A percentile compares a stretch with the other conserved stretches of the same genome.
Conservation (phyloP, 75 land plant species). For the Sequoia sempervirens region DNA sequence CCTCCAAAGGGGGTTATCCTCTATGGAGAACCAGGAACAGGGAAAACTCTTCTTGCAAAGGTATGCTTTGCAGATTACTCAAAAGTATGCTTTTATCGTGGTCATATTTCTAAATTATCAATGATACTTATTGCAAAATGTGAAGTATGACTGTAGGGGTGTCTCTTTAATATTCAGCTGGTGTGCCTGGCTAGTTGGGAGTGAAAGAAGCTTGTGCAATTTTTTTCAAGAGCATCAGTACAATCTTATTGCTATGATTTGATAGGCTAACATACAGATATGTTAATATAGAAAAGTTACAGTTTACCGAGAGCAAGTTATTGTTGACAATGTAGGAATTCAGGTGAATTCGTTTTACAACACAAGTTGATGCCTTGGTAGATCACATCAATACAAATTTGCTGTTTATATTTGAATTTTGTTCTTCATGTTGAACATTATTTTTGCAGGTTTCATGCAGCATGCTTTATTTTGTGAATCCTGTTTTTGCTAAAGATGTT, state of each 20-base stretch:
- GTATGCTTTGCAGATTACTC: conserved; percentile 15
- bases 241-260: background rate
- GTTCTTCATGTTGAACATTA: background rate
- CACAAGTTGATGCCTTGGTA: background rate
- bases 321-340: background rate
- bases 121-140: background rate
- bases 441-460: background rate
- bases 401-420: background rate
- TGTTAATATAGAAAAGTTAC: background rate
- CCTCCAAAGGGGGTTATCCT: conserved; percentile 90
- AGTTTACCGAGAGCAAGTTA: background rate
- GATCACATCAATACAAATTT: background rate
- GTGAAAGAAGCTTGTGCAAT: background rate
- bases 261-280: background rate
- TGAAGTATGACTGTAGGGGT: background rate
- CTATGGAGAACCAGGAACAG: conserved; percentile 90
- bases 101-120: background rate
- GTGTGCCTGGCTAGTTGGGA: background rate
- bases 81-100: background rate
- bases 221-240: background rate
- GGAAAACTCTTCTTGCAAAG: conserved; percentile 86
- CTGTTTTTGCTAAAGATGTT: background rate
- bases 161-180: background rate
- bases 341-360: background rate
- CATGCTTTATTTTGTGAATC: background rate